A percentile compares a stretch with the other conserved stretches of the same genome.
These are phyloP conservation scores for Talaromyces sp. DNA, from an alignment of 2,329 filamentous ascomycete species.

Conservation along the genomic window DNA sequence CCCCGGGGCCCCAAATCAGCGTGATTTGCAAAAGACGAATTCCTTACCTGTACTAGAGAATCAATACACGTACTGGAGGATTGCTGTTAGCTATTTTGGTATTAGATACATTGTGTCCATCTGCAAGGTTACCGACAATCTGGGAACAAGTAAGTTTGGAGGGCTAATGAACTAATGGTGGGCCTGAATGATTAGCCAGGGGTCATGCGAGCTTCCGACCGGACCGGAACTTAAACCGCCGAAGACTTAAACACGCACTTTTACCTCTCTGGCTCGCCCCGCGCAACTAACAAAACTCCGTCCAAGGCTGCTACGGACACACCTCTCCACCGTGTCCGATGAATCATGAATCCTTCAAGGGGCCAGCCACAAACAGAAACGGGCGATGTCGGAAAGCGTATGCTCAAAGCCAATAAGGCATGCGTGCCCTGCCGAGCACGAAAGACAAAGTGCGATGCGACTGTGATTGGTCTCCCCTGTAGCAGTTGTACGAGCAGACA, in stretches of 20 bases:
- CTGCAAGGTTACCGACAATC: too few species aligned
- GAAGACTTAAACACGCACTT: background rate
- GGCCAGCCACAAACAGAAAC: background rate
- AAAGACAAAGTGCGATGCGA: slow-evolving; percentile 6
- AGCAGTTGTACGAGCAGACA: slow-evolving; percentile 5
- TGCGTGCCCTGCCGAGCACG: slow-evolving; percentile 1
- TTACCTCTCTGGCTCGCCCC: background rate
- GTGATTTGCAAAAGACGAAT: too few species aligned
- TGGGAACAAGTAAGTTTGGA: too few species aligned
- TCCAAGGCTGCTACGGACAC: too few species aligned
- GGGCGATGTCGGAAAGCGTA: background rate
- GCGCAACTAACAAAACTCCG: background rate
- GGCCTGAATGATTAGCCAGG: background rate
- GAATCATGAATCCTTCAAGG: too few species aligned
- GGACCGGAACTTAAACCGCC: slow-evolving; percentile 1
- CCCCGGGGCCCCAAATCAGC: too few species aligned
- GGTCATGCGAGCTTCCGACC: background rate
- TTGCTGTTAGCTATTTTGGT: too few species aligned
- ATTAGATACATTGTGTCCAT: too few species aligned
- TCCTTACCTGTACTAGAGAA: too few species aligned
- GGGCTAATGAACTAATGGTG: too few species aligned
- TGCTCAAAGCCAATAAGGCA: slow-evolving; percentile 1
- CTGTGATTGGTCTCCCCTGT: slow-evolving; percentile 2
- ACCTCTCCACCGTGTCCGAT: too few species aligned
- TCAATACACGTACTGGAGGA: too few species aligned